Base-by-base conservation (phyloP, 352 stramenopile species). In the Phytophthora fragariae region DNA sequence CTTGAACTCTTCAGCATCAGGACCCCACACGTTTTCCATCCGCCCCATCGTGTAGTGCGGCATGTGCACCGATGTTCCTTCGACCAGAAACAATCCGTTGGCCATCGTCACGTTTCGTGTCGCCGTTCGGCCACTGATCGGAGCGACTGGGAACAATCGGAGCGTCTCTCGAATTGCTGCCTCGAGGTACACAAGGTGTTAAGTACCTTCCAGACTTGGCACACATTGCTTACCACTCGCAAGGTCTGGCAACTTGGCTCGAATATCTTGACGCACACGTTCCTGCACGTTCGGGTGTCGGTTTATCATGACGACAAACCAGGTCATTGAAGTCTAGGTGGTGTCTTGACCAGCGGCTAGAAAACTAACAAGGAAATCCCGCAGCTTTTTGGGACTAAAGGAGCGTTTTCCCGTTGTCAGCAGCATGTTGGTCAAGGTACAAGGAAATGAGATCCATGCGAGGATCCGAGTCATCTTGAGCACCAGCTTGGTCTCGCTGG, bases 301-400 rank as follows among this genome's bases (percentile, higher is more conserved):
- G 14, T 80, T 80, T 37, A 95, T 77, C 73, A 92, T 88, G 31
- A 90, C 73, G 11, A 95, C 44, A 55, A 92, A 87, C 82, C 84
- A 95, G 1, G 72, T 73, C 56, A 96, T 78, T 5, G 75, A 70
- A 50, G 81, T 79, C 1, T 85, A 79, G 1, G 88, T 95, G 0
- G 89, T 94, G 70, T 92, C 88, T 24, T 83, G 74, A 2, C 88
- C 87, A 39, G 85, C 83, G 15, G 84, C 76, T 17, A 93, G 79
- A 52, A 95, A 91, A 27, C 77, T 89, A 19, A 95, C 79, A 7
- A 89, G 73, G 57, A 97, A 90, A 77, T 95, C 85, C 17, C 86
- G 83, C 17, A 96, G 70, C 6, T 93, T 76, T 10, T 76, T 84
- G 4, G 66, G 70, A 9, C 66, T 39, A 54, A 68, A 29, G 49